Evolutionary conservation across 305 asterid species (phyloP).

Genomic region (Fraxinus latifolia): DNA sequence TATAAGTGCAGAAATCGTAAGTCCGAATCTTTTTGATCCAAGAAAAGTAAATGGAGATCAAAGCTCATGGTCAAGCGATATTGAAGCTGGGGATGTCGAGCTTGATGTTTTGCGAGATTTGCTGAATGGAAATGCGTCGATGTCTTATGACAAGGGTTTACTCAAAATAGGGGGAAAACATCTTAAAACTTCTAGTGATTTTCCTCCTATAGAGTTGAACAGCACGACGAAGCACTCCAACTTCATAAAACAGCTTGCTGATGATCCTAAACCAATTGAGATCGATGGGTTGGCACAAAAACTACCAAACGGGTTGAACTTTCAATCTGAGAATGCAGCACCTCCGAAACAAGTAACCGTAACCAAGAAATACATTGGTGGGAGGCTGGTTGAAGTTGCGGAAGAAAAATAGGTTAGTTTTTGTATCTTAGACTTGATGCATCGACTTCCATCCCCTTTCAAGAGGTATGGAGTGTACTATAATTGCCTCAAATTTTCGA

Average conservation of each 20-base stretch:
- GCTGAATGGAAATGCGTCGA: conserved; percentile 31
- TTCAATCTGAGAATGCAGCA: conserved; percentile 18
- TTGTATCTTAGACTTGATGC: neutral
- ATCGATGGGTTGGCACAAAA: conserved; percentile 4
- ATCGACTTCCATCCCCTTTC: neutral
- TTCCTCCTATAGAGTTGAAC: conserved; percentile 23
- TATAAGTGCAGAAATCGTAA: conserved; percentile 21
- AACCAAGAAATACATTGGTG: conserved; percentile 78
- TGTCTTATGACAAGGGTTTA: conserved; percentile 20
- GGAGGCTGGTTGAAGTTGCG: conserved; percentile 69
- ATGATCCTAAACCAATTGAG: conserved; percentile 23
- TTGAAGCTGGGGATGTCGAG: conserved; percentile 13
- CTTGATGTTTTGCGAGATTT: conserved; percentile 32
- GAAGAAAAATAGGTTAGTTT: conserved; percentile 46
- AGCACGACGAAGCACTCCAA: conserved; percentile 15
- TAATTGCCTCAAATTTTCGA: neutral
- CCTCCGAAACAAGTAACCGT: conserved; percentile 17
- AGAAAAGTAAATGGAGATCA: conserved; percentile 52
- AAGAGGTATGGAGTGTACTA: neutral
- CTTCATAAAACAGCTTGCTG: conserved; percentile 23
- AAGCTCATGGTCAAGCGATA: conserved; percentile 22
- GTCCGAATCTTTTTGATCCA: conserved; percentile 14
- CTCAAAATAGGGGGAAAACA: conserved; percentile 26
- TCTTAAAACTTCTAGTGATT: conserved; percentile 23
- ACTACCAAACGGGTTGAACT: conserved; percentile 30